Conservation (phyloP, 139 green algal species). For the Coelastrella sp. region DNA sequence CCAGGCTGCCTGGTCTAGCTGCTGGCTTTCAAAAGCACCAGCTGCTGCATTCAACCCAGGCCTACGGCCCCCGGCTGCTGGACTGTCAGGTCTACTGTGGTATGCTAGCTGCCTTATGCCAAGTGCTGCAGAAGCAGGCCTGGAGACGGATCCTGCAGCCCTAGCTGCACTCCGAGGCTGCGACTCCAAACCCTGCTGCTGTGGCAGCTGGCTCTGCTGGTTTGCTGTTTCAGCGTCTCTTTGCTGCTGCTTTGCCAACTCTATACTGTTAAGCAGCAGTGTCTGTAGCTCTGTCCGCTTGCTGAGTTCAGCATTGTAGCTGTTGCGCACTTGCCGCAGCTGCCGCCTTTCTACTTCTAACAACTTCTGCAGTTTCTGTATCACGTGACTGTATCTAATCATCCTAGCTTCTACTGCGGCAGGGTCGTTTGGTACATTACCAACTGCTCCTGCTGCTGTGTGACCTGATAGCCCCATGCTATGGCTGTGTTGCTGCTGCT, state of each 20-base stretch:
- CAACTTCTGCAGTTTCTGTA: slow-evolving; percentile 41
- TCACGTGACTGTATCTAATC: slow-evolving; percentile 20
- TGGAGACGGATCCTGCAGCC: background rate
- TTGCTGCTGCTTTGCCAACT: slow-evolving; percentile 31
- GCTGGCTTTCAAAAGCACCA: background rate
- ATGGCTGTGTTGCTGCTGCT: background rate
- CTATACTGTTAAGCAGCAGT: slow-evolving; percentile 36
- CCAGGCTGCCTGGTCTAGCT: background rate
- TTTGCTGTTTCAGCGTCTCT: background rate
- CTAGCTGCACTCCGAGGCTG: background rate
- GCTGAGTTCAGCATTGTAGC: slow-evolving; percentile 24
- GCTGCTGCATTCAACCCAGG: background rate
- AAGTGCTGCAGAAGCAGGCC: background rate
- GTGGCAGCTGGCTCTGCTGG: background rate
- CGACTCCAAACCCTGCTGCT: background rate
- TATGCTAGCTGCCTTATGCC: background rate
- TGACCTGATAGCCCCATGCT: background rate
- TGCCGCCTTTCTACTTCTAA: slow-evolving; percentile 32
- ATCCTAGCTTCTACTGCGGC: slow-evolving; percentile 12
- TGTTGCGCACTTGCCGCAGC: background rate
- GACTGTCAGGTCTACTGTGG: background rate
- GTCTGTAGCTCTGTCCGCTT: slow-evolving; percentile 20
- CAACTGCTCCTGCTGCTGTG: background rate
- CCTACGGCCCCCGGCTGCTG: background rate
- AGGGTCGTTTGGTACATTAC: background rate